Evolutionary conservation across 2,329 filamentous ascomycete species (phyloP), one percentile per base, ranked within the genome.

Genomic region (Aspergillus thermomutatus): DNA sequence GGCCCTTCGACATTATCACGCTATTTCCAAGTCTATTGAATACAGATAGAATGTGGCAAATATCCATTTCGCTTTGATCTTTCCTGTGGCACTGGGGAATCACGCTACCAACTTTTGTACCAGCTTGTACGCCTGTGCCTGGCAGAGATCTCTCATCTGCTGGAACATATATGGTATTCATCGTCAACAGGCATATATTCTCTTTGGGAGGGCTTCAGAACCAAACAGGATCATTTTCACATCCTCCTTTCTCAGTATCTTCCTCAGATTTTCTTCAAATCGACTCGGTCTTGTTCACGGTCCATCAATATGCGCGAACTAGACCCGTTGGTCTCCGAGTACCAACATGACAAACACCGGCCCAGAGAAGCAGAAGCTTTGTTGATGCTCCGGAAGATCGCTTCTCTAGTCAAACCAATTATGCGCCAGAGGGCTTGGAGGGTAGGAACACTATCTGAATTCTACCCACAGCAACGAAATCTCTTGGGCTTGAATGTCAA

Each of bases 381-480:
- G 3, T 68, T 84, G 37, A 85, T 84, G 56, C 81, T 97, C 25
- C 89, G 87, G 66, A 92, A 89, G 73, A 82, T 95, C 43, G 91
- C 91, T 2, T 96, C 92, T 26, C 76, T 95, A 56, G 92, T 97
- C 60, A 97, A 96, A 72, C 93, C 93, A 19, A 90, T 97, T 60
- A 97, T 97, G 92, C 83, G 91, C 62, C 91, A 91, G 49, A 85
- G 90, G 46, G 82, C 82, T 54, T 97, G 92, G 90, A 87, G 80
- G 60, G 90, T 97, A 34, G 82, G 83, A 27, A 84, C 89, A 49
- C 82, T 97, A 17, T 86, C 87, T 50, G 93, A 97, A 72, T 96
- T 97, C 75, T 89, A 90, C 58, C 93, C 93, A 1, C 79, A 85
- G 11, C 82, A 94, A 65, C 75, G 79, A 31, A 89, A 89, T 63